A percentile compares a stretch with the other conserved stretches of the same genome.
These are phyloP conservation scores for Waltergamsia citrina DNA, from an alignment of 2,329 filamentous ascomycete species.

Conservation along the genomic window DNA sequence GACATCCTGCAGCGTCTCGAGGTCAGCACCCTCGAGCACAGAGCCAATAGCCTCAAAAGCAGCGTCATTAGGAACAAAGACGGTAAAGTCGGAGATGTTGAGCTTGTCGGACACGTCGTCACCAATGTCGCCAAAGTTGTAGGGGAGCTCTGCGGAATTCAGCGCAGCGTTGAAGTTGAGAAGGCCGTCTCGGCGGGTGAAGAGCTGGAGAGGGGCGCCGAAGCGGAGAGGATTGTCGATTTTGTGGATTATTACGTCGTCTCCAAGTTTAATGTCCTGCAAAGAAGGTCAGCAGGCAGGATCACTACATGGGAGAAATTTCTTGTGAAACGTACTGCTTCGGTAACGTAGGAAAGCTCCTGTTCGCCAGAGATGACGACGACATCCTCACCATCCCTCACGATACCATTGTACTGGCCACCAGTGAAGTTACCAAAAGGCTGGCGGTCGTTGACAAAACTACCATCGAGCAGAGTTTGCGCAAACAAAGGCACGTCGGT, in stretches of 20 bases:
- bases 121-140: conserved; percentile 14
- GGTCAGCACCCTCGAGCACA: conserved; percentile 11
- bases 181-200: conserved; percentile 15
- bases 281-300: background rate
- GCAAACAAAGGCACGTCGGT: conserved; percentile 17
- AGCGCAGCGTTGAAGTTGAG: conserved; percentile 17
- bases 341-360: conserved; percentile 19
- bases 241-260: conserved; percentile 18
- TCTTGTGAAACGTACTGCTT: conserved; percentile 17
- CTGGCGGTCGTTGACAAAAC: conserved; percentile 19
- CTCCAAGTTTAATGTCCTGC: conserved; percentile 17
- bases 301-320: background rate
- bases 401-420: conserved; percentile 23
- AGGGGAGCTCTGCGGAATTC: conserved; percentile 13
- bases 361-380: conserved; percentile 21
- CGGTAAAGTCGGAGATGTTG: conserved; percentile 19
- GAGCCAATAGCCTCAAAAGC: conserved; percentile 19
- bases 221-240: conserved; percentile 16
- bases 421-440: conserved; percentile 26
- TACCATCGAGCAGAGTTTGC: conserved; percentile 17
- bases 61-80: conserved; percentile 16
- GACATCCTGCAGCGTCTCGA: conserved; percentile 14
- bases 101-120: conserved; percentile 7
- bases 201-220: conserved; percentile 18
- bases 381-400: conserved; percentile 18